These are phyloP conservation scores for Beverwykella pulmonaria DNA, from an alignment of 495 filamentous ascomycete species.

Conservation along the genomic window DNA sequence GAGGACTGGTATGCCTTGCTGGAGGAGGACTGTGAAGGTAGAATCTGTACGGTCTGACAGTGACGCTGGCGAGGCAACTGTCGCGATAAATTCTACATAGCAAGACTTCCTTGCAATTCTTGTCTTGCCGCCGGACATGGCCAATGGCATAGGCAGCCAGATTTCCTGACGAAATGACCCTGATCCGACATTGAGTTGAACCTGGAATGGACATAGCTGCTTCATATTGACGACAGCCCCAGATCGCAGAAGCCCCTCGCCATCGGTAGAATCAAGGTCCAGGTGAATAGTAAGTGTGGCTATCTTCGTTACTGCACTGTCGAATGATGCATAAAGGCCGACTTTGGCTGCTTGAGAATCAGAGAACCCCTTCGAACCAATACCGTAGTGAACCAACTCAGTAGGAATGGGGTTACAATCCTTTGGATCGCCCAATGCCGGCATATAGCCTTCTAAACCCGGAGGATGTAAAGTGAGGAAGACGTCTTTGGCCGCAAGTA, in stretches of 20 bases:
- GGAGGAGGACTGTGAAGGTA: background rate
- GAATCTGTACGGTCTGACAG: background rate
- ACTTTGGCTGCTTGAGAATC: no score
- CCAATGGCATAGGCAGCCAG: constrained; percentile 2
- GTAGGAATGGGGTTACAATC: no score
- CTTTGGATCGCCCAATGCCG: no score
- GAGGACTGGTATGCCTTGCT: background rate
- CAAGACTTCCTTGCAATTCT: constrained; percentile 3
- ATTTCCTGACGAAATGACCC: background rate
- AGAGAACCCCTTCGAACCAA: no score
- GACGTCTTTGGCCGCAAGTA: no score
- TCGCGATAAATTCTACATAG: constrained; percentile 5
- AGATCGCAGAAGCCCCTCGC: background rate
- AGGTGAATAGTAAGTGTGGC: background rate
- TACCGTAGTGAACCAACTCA: no score
- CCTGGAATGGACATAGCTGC: background rate
- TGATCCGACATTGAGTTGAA: background rate
- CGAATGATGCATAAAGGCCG: no score
- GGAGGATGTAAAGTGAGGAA: no score
- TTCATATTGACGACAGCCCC: background rate
- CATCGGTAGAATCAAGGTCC: background rate
- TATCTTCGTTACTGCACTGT: no score
- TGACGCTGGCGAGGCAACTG: background rate
- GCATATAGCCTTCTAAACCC: no score
- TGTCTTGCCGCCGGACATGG: background rate